Conservation (phyloP, 345 rosid species). For the Lumnitzera littorea region DNA sequence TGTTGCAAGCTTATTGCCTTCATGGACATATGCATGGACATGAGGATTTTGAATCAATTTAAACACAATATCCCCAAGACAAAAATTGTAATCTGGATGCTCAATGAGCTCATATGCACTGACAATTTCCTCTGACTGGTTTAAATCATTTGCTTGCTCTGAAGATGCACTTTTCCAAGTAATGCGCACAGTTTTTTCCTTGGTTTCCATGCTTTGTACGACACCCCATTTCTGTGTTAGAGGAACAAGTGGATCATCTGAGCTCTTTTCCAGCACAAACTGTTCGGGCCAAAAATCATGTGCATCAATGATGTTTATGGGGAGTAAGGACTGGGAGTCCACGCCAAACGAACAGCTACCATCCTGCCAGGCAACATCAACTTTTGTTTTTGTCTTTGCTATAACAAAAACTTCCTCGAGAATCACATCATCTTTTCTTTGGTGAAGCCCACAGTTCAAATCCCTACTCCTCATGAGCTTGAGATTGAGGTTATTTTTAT, state of each 20-base stretch:
- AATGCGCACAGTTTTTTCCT: slow-evolving; percentile 70
- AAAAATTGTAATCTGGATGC: slow-evolving; percentile 69
- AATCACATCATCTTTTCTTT: slow-evolving; percentile 19
- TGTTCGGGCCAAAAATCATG: slow-evolving; percentile 94
- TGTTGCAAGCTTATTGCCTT: slow-evolving; percentile 11
- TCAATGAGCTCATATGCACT: slow-evolving; percentile 85
- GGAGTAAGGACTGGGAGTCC: slow-evolving; percentile 55
- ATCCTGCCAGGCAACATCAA: slow-evolving; percentile 89
- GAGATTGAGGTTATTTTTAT: neutral
- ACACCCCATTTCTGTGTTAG: slow-evolving; percentile 58
- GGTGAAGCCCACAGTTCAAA: slow-evolving; percentile 5
- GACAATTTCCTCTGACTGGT: slow-evolving; percentile 50
- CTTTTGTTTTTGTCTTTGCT: slow-evolving; percentile 51
- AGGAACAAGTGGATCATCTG: slow-evolving; percentile 29
- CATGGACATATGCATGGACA: slow-evolving; percentile 10
- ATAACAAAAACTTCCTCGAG: slow-evolving; percentile 43
- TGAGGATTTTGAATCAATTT: slow-evolving; percentile 18
- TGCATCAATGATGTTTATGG: slow-evolving; percentile 47
- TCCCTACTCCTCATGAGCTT: neutral
- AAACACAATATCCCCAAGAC: slow-evolving; percentile 69
- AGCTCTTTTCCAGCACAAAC: slow-evolving; percentile 63
- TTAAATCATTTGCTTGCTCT: slow-evolving; percentile 24
- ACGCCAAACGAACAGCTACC: slow-evolving; percentile 44
- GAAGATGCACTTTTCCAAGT: slow-evolving; percentile 42
- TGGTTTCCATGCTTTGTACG: slow-evolving; percentile 55